phyloP scores from a whole-genome alignment of 495 filamentous ascomycete genomes.

The Penicillium macrosclerotiorum region DNA sequence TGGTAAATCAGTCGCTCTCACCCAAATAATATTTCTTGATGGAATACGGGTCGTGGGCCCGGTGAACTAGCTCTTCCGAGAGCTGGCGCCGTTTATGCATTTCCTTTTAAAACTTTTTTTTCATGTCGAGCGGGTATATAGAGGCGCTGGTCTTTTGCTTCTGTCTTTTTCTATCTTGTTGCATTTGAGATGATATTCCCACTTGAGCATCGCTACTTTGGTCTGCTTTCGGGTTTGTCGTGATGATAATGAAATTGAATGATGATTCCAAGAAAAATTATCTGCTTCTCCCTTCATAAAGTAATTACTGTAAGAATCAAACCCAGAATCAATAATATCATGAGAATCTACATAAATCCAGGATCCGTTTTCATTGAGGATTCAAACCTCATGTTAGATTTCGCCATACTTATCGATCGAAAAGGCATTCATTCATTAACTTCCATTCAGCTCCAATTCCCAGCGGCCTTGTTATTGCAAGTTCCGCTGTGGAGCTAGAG shows the following conservation, averaged over 20 bases:
- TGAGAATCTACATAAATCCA: background rate
- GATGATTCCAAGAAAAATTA: slow-evolving; percentile 13
- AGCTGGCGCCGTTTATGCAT: no score
- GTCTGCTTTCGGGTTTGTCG: slow-evolving; percentile 21
- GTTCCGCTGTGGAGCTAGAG: no score
- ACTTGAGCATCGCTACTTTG: slow-evolving; percentile 21
- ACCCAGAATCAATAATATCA: no score
- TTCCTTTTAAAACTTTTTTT: slow-evolving; percentile 23
- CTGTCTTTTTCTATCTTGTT: slow-evolving; percentile 9
- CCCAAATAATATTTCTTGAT: slow-evolving; percentile 4
- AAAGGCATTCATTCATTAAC: no score
- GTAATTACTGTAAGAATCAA: background rate
- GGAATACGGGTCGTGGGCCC: no score
- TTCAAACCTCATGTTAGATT: no score
- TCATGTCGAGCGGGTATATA: slow-evolving; percentile 38
- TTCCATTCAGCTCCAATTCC: no score
- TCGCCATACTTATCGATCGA: no score
- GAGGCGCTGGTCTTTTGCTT: slow-evolving; percentile 38
- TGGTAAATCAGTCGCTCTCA: slow-evolving; percentile 53
- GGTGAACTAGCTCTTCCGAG: no score
- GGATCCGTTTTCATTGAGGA: background rate
- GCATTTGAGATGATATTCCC: slow-evolving; percentile 35
- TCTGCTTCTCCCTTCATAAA: background rate
- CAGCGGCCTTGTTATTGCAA: no score
- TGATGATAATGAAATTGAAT: slow-evolving; percentile 33